A percentile compares a stretch with the other conserved stretches of the same genome.
phyloP scores from a whole-genome alignment of 345 rosid genomes.

The Eucalyptus caleyi region DNA sequence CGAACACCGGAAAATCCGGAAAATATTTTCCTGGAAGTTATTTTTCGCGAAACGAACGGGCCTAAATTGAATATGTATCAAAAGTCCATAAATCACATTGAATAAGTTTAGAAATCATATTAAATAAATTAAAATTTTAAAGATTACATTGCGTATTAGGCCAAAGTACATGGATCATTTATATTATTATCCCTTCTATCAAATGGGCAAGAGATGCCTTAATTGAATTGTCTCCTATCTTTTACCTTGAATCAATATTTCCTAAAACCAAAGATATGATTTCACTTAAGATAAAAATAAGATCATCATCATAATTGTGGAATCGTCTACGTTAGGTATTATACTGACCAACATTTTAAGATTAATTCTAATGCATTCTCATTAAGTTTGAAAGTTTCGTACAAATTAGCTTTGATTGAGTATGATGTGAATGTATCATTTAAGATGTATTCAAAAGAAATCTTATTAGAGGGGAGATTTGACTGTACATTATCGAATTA shows the following conservation, averaged over 20 bases:
- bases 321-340: not conserved
- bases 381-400: not conserved
- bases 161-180: no score
- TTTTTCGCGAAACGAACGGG: no score
- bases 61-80: no score
- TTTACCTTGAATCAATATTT: not conserved
- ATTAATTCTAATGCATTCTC: not conserved
- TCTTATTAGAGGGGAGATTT: not conserved
- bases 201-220: fast-evolving
- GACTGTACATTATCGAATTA: not conserved
- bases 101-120: no score
- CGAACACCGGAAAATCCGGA: no score
- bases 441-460: not conserved
- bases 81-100: no score
- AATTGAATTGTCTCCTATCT: not conserved
- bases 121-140: no score
- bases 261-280: not conserved
- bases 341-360: not conserved
- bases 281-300: not conserved
- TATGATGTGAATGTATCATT: not conserved
- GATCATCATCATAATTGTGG: not conserved
- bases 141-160: no score
- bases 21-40: no score
- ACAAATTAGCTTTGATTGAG: not conserved
- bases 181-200: not conserved